These are phyloP conservation scores for Pythium folliculosum DNA, from an alignment of 352 stramenopile species.

Conservation along the genomic window DNA sequence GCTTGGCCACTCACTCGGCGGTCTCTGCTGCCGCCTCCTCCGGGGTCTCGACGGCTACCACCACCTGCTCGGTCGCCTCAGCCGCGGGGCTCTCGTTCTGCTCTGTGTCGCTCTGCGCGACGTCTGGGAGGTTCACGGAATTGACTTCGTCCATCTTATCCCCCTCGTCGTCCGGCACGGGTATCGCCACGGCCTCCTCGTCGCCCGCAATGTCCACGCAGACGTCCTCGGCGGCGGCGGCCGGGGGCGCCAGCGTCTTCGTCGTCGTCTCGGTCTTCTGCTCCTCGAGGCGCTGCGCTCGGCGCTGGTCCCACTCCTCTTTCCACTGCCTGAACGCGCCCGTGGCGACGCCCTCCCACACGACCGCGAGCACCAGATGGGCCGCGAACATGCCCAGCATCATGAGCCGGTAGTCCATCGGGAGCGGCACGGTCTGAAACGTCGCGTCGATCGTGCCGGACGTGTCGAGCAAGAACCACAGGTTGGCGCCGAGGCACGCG, in stretches of 20 bases:
- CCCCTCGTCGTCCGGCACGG: no score
- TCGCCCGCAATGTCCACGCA: not conserved
- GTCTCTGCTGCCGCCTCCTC: no score
- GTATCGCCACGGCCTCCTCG: no score
- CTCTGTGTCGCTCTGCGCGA: no score
- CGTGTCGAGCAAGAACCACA: constrained; percentile 56
- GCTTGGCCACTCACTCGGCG: no score
- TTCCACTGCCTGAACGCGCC: constrained; percentile 4
- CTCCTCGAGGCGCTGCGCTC: no score
- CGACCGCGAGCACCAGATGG: constrained; percentile 27
- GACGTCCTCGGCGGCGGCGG: not conserved
- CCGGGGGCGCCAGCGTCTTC: not conserved
- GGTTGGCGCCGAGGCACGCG: constrained; percentile 35
- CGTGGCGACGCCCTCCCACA: constrained; percentile 27
- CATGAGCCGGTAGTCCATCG: constrained; percentile 37
- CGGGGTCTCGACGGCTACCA: no score
- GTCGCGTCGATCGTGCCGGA: constrained; percentile 35
- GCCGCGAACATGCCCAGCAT: constrained; percentile 49
- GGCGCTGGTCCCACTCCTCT: not conserved
- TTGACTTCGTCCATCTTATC: no score
- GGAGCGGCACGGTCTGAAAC: constrained; percentile 54
- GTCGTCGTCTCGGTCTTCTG: not conserved
- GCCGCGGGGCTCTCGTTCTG: no score
- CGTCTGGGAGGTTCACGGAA: no score
- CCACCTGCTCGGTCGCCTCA: no score